Evolutionary conservation across 192 early-diverging fungal genomes (phyloP).

Genomic region (Fimicolochytrium jonesii): DNA sequence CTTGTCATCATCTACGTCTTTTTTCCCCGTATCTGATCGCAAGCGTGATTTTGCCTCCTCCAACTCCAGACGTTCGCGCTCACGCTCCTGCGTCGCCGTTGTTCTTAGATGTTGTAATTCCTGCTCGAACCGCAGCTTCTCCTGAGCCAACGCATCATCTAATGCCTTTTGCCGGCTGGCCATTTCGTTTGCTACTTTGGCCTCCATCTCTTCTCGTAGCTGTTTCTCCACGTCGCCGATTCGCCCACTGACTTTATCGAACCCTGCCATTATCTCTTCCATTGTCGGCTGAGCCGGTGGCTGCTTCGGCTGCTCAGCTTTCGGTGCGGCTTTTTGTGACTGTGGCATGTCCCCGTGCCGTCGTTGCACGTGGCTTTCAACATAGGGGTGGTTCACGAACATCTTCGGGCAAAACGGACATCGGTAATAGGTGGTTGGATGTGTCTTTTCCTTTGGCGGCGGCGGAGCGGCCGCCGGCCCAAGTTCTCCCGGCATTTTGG

Average conservation of each 20-base stretch:
- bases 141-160: conserved; percentile 21
- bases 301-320: not conserved
- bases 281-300: not conserved
- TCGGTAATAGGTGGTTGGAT: not conserved
- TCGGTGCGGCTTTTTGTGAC: not conserved
- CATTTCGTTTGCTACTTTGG: conserved; percentile 31
- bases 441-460: not conserved
- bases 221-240: conserved; percentile 28
- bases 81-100: not conserved
- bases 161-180: conserved; percentile 7
- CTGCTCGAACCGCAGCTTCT: conserved; percentile 30
- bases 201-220: conserved; percentile 33
- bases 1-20: not conserved
- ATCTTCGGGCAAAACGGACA: conserved; percentile 45
- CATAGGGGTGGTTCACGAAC: conserved; percentile 29
- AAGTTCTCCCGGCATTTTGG: conserved; percentile 35
- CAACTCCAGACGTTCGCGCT: too few relatives aligned
- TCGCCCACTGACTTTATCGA: conserved; percentile 16
- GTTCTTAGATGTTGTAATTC: conserved; percentile 27
- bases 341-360: conserved; percentile 30
- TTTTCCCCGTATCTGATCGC: not conserved
- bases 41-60: too few relatives aligned
- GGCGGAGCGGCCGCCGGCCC: not conserved
- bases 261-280: conserved; percentile 15
- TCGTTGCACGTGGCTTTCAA: conserved; percentile 40